phyloP scores from a whole-genome alignment of 345 rosid genomes.

The Brassica juncea region DNA sequence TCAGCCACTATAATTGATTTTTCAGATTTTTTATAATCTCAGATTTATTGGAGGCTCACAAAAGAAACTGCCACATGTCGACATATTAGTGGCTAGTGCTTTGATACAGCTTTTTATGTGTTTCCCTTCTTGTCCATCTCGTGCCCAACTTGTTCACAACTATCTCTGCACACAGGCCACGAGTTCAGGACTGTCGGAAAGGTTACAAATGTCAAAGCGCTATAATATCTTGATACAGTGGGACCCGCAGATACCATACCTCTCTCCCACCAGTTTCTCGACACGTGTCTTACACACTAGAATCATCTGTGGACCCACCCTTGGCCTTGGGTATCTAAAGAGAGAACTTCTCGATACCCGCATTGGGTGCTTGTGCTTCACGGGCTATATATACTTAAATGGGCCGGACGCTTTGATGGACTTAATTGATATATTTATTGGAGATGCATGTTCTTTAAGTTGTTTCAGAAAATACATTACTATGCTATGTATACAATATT shows the following conservation, averaged over 20 bases:
- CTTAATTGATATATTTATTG: not conserved
- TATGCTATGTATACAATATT: too few species aligned
- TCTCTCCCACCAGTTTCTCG: slow-evolving; percentile 14
- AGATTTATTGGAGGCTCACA: slow-evolving; percentile 32
- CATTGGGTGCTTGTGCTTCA: not conserved
- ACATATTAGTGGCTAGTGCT: not conserved
- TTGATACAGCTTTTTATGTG: not conserved
- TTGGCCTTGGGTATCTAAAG: not conserved
- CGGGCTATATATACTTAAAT: not conserved
- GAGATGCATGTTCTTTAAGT: too few species aligned
- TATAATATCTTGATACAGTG: slow-evolving; percentile 27
- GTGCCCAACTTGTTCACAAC: slow-evolving; percentile 13
- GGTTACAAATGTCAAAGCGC: slow-evolving; percentile 24
- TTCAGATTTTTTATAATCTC: slow-evolving; percentile 2
- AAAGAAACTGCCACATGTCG: slow-evolving; percentile 17
- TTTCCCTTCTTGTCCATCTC: slow-evolving; percentile 16
- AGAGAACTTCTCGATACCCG: not conserved
- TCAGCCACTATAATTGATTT: slow-evolving; percentile 37
- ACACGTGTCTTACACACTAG: slow-evolving; percentile 19
- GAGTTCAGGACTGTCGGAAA: slow-evolving; percentile 14
- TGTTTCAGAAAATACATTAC: too few species aligned
- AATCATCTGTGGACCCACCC: slow-evolving; percentile 20
- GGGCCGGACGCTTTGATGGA: not conserved
- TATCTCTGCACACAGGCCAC: slow-evolving; percentile 29
- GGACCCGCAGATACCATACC: slow-evolving; percentile 20